These are phyloP conservation scores for Ailanthus altissimus DNA, from an alignment of 345 rosid genomes.

Conservation along the genomic window DNA sequence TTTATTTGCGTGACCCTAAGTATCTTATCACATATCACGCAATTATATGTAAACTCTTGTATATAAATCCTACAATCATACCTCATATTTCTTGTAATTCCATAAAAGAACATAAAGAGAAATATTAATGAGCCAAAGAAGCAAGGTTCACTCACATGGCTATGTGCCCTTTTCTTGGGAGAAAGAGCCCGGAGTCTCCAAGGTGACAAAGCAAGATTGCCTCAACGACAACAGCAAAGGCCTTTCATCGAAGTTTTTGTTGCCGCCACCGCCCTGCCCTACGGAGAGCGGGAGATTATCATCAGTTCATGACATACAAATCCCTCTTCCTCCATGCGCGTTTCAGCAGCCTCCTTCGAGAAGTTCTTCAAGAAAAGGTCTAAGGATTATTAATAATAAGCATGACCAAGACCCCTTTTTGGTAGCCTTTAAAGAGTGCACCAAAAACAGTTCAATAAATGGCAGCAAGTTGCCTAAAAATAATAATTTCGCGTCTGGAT, in stretches of 20 bases:
- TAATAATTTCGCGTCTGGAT: neutral
- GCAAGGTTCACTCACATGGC: no score
- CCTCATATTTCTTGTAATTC: neutral
- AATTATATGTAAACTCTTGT: neutral
- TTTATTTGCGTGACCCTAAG: neutral
- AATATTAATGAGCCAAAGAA: neutral
- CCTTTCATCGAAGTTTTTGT: neutral
- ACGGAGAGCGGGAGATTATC: neutral
- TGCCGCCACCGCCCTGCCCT: slow-evolving; percentile 24
- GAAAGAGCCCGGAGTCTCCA: slow-evolving; percentile 28
- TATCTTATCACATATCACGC: neutral
- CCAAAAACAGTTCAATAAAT: neutral
- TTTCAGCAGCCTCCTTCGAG: slow-evolving; percentile 17
- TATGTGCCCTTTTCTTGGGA: slow-evolving; percentile 24
- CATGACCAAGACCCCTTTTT: slow-evolving; percentile 21
- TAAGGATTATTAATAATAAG: neutral
- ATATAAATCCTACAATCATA: neutral
- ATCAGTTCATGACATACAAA: slow-evolving; percentile 3
- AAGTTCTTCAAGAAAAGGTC: slow-evolving; percentile 1
- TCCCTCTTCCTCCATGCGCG: slow-evolving; percentile 23
- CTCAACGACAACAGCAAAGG: neutral
- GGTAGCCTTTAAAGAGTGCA: slow-evolving; percentile 26
- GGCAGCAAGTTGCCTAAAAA: neutral
- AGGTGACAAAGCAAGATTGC: neutral
- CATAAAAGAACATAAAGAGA: neutral